Base-by-base conservation (phyloP, 75 land plant species). In the Azolla pinnata region DNA sequence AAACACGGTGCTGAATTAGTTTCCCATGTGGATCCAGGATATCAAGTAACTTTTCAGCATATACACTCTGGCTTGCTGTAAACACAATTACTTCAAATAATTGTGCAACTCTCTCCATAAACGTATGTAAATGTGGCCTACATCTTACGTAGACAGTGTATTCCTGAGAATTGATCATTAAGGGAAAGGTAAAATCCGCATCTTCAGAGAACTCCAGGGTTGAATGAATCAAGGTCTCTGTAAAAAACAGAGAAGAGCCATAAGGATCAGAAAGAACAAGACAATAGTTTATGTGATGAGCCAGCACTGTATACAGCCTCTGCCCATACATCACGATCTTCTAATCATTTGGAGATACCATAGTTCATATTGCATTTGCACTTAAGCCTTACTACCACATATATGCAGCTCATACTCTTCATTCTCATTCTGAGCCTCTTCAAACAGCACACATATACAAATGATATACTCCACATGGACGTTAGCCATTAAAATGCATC, bases 151-250 rank as follows among this genome's bases (percentile, higher is more conserved):
- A 81, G 17, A 88, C 70, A n/a, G 79, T 81, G 34, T 84, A 85
- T 47, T 79, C 75, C 61, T 66, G 72, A 31, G 56, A 62, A 57
- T 88, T 79, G 56, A 79, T 74, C 45, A 74, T 73, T 10, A 88
- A 80, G 48, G 69, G 67, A 64, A 88, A 84, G n/a, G 85, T 79
- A 61, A 88, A 88, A 61, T 88, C 93, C 10, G 75, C 88, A 81
- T 79, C 74, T 50, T 67, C 65, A 61, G 82, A 81, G 2, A 76
- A 78, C 31, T 79, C 88, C 27, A 81, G 67, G 0, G 85, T 71
- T 14, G 93, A 88, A 56, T 88, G 93, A 29, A 88, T 85, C 29
- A 88, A 54, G 17, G 93, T 88, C 67, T 88, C 93, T 88, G 88
- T n/a, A n/a, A 28, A 54, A 42, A 17, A 21, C 58, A 20, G 52